These are phyloP conservation scores for Carallia pectinifolia DNA, from an alignment of 345 rosid species.

Conservation along the genomic window DNA sequence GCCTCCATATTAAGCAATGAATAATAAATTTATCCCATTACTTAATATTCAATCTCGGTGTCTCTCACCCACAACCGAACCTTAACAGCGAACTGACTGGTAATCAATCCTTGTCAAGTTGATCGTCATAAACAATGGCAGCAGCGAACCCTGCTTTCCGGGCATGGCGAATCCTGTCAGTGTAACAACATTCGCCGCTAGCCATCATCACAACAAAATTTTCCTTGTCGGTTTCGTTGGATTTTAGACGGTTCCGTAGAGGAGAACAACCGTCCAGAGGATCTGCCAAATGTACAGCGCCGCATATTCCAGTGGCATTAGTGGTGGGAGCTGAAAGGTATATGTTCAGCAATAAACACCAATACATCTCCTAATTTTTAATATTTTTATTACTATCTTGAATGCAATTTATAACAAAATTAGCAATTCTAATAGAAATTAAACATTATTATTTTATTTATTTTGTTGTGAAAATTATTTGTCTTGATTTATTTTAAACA, in stretches of 20 bases:
- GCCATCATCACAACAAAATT: constrained; percentile 46
- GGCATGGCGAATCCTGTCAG: constrained; percentile 57
- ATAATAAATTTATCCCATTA: too few species aligned
- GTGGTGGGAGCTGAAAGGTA: constrained; percentile 37
- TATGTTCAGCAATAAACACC: not conserved
- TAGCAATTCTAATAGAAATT: too few species aligned
- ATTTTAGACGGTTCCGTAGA: constrained; percentile 25
- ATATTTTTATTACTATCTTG: too few species aligned
- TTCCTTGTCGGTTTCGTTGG: constrained; percentile 28
- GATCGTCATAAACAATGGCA: constrained; percentile 60
- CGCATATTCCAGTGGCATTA: constrained; percentile 44
- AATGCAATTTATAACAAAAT: too few species aligned
- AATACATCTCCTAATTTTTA: too few species aligned
- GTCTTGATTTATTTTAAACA: too few species aligned
- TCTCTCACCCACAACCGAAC: too few species aligned
- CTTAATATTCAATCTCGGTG: too few species aligned
- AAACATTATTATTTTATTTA: too few species aligned
- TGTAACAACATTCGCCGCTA: constrained; percentile 62
- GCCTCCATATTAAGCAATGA: too few species aligned
- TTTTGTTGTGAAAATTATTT: too few species aligned
- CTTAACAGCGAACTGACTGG: constrained; percentile 40
- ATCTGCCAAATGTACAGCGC: constrained; percentile 58
- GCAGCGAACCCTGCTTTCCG: constrained; percentile 53
- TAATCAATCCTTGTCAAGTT: constrained; percentile 44
- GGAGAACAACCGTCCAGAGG: constrained; percentile 61